Evolutionary conservation across 352 stramenopile species (phyloP).

Genomic region (Phytophthora sp.): DNA sequence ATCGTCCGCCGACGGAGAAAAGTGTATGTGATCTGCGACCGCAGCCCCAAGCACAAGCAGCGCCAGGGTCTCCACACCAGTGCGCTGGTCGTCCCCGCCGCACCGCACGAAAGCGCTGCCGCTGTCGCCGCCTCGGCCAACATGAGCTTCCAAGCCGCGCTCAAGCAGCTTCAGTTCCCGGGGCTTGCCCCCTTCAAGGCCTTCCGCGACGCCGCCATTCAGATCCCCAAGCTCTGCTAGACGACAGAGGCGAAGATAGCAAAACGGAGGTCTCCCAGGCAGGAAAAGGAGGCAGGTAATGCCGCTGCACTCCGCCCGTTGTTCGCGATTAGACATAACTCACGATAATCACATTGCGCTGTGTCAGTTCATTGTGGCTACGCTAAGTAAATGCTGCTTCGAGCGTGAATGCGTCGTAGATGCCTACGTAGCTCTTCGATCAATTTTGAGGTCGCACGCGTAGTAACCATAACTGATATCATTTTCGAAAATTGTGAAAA

Average conservation of each 20-base stretch:
- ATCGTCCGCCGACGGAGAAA: slow-evolving; percentile 86
- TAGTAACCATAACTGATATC: slow-evolving; percentile 15
- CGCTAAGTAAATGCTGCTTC: slow-evolving; percentile 1
- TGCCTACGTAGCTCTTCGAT: too few relatives aligned
- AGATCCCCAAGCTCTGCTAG: slow-evolving; percentile 77
- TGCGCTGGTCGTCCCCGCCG: slow-evolving; percentile 43
- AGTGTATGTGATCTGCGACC: slow-evolving; percentile 92
- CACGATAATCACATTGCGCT: slow-evolving; percentile 33
- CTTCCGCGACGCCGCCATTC: slow-evolving; percentile 76
- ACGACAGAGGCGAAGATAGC: not conserved
- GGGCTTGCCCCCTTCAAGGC: slow-evolving; percentile 76
- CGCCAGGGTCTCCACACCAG: slow-evolving; percentile 91
- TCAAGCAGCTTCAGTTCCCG: slow-evolving; percentile 95
- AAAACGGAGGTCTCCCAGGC: not conserved
- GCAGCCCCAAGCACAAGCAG: slow-evolving; percentile 94
- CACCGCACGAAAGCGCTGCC: slow-evolving; percentile 26
- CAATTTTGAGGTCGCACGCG: not conserved
- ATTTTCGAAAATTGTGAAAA: slow-evolving; percentile 15
- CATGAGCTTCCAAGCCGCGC: slow-evolving; percentile 91
- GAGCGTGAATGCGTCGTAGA: not conserved
- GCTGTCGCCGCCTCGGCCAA: slow-evolving; percentile 84
- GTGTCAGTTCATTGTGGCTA: slow-evolving; percentile 15
- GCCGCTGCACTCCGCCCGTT: not conserved
- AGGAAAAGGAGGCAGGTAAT: not conserved
- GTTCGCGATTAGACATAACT: slow-evolving; percentile 27